phyloP scores from a whole-genome alignment of 208 protist genomes.

The Trypanosoma boissoni region DNA sequence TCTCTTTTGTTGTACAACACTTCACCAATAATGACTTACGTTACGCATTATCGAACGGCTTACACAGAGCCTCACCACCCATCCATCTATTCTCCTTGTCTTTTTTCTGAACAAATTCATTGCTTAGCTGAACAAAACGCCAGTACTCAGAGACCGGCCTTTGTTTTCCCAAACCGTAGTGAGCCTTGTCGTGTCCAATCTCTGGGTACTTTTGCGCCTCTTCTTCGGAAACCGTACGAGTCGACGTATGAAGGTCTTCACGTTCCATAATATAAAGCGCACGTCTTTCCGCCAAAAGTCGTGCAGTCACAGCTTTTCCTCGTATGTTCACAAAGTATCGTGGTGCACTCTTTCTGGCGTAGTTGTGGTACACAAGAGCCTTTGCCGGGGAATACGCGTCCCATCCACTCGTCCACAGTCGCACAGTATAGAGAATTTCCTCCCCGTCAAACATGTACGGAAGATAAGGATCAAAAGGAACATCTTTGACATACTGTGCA shows the following conservation, averaged over 20 bases:
- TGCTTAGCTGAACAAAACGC: conserved; percentile 55
- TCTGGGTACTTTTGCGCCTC: conserved; percentile 28
- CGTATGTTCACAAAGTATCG: conserved; percentile 36
- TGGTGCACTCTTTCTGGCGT: conserved; percentile 46
- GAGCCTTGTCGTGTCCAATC: conserved; percentile 28
- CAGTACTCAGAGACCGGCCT: conserved; percentile 61
- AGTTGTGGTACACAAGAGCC: conserved; percentile 82
- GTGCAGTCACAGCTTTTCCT: background rate
- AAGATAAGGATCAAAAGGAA: conserved; percentile 92
- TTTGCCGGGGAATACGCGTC: conserved; percentile 78
- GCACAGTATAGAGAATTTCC: conserved; percentile 82
- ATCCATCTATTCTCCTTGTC: conserved; percentile 66
- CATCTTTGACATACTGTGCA: conserved; percentile 64
- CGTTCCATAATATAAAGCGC: conserved; percentile 53
- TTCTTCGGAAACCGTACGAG: conserved; percentile 33
- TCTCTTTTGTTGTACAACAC: background rate
- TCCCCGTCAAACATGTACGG: conserved; percentile 93
- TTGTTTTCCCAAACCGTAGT: conserved; percentile 57
- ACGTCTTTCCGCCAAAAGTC: conserved; percentile 28
- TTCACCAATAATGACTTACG: background rate
- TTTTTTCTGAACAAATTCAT: conserved; percentile 49
- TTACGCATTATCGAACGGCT: background rate
- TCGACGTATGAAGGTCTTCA: conserved; percentile 8
- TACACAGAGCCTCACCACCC: conserved; percentile 46
- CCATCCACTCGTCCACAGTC: conserved; percentile 87